Evolutionary conservation across 2,329 filamentous ascomycete species (phyloP).

Genomic region (Aureobasidium leucospermi): DNA sequence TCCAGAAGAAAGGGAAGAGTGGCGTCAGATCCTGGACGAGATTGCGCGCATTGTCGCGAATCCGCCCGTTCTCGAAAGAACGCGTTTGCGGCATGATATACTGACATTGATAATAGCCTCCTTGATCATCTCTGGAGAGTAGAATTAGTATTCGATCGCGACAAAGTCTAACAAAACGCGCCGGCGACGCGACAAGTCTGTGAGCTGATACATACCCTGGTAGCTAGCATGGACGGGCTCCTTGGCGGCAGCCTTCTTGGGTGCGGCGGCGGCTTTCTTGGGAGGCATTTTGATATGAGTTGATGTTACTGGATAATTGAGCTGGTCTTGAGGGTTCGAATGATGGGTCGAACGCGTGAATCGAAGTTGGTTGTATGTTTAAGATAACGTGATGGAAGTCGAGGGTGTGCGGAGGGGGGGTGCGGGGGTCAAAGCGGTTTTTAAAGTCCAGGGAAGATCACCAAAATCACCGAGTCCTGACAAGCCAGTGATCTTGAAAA

Average conservation of each 20-base stretch:
- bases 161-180: constrained; percentile 28
- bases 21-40: background rate
- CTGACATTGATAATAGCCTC: constrained; percentile 64
- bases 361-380: constrained; percentile 11
- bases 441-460: background rate
- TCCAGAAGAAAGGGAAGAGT: background rate
- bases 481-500: background rate
- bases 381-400: constrained; percentile 15
- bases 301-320: constrained; percentile 22
- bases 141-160: constrained; percentile 49
- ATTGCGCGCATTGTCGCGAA: background rate
- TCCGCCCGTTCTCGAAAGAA: background rate
- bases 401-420: constrained; percentile 10
- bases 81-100: constrained; percentile 33
- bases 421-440: background rate
- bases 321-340: constrained; percentile 28
- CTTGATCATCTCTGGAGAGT: constrained; percentile 60
- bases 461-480: background rate
- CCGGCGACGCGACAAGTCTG: constrained; percentile 35
- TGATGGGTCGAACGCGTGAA: constrained; percentile 22
- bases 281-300: constrained; percentile 50
- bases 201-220: constrained; percentile 47
- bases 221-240: constrained; percentile 56
- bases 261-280: constrained; percentile 51
- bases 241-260: constrained; percentile 49